Evolutionary conservation across 2,329 filamentous ascomycete species (phyloP), one percentile per base, ranked within the genome.

Genomic region (Fusarium beomiforme): DNA sequence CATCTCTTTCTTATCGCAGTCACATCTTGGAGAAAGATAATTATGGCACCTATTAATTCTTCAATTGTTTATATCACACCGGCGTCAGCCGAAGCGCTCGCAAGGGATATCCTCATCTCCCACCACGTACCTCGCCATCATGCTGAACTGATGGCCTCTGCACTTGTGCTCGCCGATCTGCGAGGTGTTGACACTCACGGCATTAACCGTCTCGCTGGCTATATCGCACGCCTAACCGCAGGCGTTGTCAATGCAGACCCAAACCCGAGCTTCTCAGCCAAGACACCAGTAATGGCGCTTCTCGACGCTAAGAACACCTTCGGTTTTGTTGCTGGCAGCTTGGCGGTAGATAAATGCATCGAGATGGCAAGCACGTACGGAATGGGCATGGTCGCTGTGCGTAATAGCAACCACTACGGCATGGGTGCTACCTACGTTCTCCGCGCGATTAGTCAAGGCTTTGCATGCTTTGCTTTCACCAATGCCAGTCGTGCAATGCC

Each of bases 401-500:
- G 63, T 26, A 54, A 59, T 49, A 63, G 59, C 17, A 67, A 67
- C 54, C 64, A 67, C 59, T 67, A 63, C 31, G 64, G 64, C 21
- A 67, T 67, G 64, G 64, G 59, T 17, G 64, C 64, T 9, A 63
- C 64, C 16, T 67, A 67, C 23, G 64, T 67, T 8, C 37, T 54
- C 6, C 64, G 59, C 24, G 64, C 64, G 29, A 47, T 67, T 13
- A 34, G 59, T 26, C 54, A 59, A 12, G 64, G 64, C 17, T 63
- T 63, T 54, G 63, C 63, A 36, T 67, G 59, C 8, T 50, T 67
- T 17, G 59, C 63, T 21, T 67, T 63, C 37, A 67, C 64, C 53
- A 67, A 67, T 49, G 63, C 64, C 19, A 59, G 59, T 23, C 63
- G 63, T 54, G 59, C 63, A 31, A 67, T 67, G 64, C 64, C 59